Evolutionary conservation across 164 flowering plant genomes (phyloP).

Genomic region (Amborella trichopoda): DNA sequence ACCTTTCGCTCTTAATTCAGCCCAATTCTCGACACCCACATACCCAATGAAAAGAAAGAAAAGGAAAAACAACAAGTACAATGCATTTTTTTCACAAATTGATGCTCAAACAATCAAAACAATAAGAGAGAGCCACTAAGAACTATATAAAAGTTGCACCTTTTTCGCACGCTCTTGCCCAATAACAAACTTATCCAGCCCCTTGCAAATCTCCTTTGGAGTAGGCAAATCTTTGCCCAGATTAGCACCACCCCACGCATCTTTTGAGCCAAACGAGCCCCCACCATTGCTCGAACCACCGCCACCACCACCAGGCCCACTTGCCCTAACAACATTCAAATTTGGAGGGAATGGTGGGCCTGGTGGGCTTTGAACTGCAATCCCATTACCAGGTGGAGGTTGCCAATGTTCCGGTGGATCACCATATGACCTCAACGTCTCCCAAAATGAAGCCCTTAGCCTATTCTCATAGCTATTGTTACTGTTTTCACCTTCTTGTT

Average conservation of each 20-base stretch:
- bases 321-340: slow-evolving; percentile 26
- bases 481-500: slow-evolving; percentile 7
- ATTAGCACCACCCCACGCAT: slow-evolving; percentile 76
- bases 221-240: slow-evolving; percentile 82
- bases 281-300: slow-evolving; percentile 13
- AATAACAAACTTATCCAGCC: slow-evolving; percentile 86
- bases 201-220: slow-evolving; percentile 88
- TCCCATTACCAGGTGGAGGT: slow-evolving; percentile 25
- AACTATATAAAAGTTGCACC: slow-evolving; percentile 26
- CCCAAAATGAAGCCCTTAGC: slow-evolving; percentile 56
- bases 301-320: slow-evolving; percentile 18
- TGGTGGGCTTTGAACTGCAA: neutral
- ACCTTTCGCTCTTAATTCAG: neutral
- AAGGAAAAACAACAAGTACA: neutral
- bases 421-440: slow-evolving; percentile 45
- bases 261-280: slow-evolving; percentile 28
- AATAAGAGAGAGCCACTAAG: neutral
- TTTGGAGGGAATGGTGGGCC: slow-evolving; percentile 77
- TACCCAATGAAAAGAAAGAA: neutral
- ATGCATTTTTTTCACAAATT: neutral
- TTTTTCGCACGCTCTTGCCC: slow-evolving; percentile 89
- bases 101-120: neutral
- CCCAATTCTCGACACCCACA: neutral
- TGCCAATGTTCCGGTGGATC: slow-evolving; percentile 60
- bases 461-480: slow-evolving; percentile 20